These are phyloP conservation scores for Panicum virgatum DNA, from an alignment of 202 grass and related monocot species.

Conservation along the genomic window DNA sequence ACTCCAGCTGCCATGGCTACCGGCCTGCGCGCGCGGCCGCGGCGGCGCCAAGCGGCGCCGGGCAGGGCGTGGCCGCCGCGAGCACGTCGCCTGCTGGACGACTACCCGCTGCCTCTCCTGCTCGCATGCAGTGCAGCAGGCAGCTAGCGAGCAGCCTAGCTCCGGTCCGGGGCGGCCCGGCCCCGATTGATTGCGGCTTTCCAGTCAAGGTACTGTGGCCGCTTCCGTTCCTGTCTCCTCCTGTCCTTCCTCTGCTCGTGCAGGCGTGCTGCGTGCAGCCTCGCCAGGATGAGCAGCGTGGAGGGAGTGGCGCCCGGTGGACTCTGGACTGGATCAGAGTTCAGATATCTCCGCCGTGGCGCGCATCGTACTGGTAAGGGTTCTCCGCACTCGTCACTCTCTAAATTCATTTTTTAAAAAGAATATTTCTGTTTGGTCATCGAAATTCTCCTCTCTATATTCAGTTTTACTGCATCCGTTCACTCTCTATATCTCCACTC, in stretches of 20 bases:
- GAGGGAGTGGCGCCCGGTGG: neutral
- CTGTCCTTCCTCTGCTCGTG: neutral
- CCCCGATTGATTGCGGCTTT: constrained; percentile 25
- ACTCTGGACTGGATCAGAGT: neutral
- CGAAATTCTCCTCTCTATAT: too few relatives aligned
- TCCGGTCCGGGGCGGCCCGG: too few relatives aligned
- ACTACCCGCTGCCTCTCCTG: too few relatives aligned
- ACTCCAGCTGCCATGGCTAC: neutral
- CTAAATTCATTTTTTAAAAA: too few relatives aligned
- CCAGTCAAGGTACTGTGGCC: constrained; percentile 13
- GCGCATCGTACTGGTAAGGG: neutral
- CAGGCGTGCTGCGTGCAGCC: neutral
- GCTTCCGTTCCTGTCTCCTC: neutral
- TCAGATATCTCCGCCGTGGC: constrained; percentile 7
- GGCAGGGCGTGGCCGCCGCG: neutral
- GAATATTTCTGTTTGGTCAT: too few relatives aligned
- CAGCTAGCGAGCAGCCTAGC: neutral
- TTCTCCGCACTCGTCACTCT: too few relatives aligned
- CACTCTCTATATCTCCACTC: too few relatives aligned
- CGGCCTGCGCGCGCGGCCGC: neutral
- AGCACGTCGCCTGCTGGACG: neutral
- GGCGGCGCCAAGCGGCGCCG: neutral
- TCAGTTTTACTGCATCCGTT: too few relatives aligned
- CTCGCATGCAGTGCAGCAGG: constrained; percentile 9
- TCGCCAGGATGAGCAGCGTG: neutral